Conservation (phyloP, 805 yeast species). For the Yamadazyma paraphyllophila region DNA sequence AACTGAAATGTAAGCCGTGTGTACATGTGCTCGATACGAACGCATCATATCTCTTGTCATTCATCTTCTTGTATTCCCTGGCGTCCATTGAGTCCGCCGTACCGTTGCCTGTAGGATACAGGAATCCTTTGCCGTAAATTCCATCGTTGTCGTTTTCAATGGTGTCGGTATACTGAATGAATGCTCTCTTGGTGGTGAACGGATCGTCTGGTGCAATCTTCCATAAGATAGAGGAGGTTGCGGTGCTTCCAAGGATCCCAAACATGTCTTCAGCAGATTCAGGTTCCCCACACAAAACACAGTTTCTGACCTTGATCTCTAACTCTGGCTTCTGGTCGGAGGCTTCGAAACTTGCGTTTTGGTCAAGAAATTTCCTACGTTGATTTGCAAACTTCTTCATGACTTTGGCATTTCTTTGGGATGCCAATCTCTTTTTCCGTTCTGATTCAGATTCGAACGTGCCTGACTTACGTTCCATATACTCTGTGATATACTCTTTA, state of each 20-base stretch:
- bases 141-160: constrained; percentile 12
- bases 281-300: constrained; percentile 61
- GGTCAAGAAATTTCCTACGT: constrained; percentile 41
- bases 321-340: constrained; percentile 11
- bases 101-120: constrained; percentile 11
- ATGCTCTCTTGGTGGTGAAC: constrained; percentile 18
- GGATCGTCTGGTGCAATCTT: constrained; percentile 31
- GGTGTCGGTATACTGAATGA: constrained; percentile 22
- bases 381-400: constrained; percentile 61
- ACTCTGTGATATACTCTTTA: constrained; percentile 47
- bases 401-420: constrained; percentile 59
- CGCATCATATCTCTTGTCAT: constrained; percentile 16
- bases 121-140: constrained; percentile 16
- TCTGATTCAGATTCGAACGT: constrained; percentile 54
- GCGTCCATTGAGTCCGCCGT: background rate
- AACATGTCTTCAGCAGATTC: constrained; percentile 46
- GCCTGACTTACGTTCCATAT: constrained; percentile 43
- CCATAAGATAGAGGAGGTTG: constrained; percentile 50
- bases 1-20: constrained; percentile 51
- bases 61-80: constrained; percentile 1
- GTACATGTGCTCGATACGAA: constrained; percentile 46
- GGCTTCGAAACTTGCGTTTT: constrained; percentile 27
- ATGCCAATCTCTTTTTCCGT: constrained; percentile 54
- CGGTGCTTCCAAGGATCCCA: constrained; percentile 56
- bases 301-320: constrained; percentile 30